Percentiles rank a stretch among this genome's conserved stretches.
phyloP scores from a whole-genome alignment of 352 stramenopile species.

The Pythium utonaiense region DNA sequence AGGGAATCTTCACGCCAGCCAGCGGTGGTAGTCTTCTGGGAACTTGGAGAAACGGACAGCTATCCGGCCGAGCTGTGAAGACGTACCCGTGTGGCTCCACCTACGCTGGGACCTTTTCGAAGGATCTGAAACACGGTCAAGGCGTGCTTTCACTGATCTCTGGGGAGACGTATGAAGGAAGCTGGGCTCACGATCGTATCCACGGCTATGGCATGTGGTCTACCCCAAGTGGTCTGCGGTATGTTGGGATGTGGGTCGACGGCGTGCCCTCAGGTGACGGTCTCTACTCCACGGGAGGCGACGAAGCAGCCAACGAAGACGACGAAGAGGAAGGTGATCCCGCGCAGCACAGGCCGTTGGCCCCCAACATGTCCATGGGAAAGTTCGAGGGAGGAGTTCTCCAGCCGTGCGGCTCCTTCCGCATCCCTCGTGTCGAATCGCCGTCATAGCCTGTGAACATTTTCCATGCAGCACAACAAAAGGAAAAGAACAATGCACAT shows the following conservation, averaged over 20 bases:
- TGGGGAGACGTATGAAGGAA: constrained; percentile 67
- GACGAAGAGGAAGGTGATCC: constrained; percentile 25
- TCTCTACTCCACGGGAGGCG: constrained; percentile 37
- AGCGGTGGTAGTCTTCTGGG: constrained; percentile 39
- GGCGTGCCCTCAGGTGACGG: constrained; percentile 51
- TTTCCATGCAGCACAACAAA: not conserved
- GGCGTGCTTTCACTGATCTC: constrained; percentile 53
- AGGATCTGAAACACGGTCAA: constrained; percentile 43
- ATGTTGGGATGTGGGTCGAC: constrained; percentile 53
- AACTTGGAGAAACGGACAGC: constrained; percentile 39
- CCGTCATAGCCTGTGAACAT: constrained; percentile 10
- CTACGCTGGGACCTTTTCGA: constrained; percentile 51
- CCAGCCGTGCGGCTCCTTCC: constrained; percentile 39
- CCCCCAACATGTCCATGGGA: constrained; percentile 23
- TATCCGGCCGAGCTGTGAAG: constrained; percentile 47
- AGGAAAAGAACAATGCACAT: constrained; percentile 11
- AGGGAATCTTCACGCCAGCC: constrained; percentile 42
- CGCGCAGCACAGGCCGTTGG: not conserved
- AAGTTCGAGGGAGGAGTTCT: constrained; percentile 46
- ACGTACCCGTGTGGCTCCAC: constrained; percentile 52
- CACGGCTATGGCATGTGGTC: constrained; percentile 68
- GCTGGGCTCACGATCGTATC: constrained; percentile 46
- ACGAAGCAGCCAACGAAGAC: constrained; percentile 19
- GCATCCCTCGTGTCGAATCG: constrained; percentile 34
- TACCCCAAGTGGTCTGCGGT: constrained; percentile 37